These are phyloP conservation scores for Trichosanthes truncata DNA, from an alignment of 306 rosid genomes.

Conservation along the genomic window DNA sequence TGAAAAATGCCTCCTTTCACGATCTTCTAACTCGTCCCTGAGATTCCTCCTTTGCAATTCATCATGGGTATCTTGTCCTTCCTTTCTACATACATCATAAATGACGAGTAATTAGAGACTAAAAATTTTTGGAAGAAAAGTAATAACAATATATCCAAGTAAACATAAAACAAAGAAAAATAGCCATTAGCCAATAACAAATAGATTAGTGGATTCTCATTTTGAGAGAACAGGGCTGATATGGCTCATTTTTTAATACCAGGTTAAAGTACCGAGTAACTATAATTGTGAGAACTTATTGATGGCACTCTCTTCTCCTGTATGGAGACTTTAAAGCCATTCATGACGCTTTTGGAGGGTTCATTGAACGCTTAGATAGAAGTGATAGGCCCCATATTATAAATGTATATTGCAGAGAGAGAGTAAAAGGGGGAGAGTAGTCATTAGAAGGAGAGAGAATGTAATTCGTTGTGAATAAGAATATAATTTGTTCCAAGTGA, in stretches of 20 bases:
- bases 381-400: not conserved
- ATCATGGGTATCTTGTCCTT: slow-evolving; percentile 82
- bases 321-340: not conserved
- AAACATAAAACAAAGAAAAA: not conserved
- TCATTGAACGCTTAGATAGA: not conserved
- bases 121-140: not conserved
- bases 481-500: not conserved
- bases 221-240: not conserved
- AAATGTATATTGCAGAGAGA: not conserved
- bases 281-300: not conserved
- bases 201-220: not conserved
- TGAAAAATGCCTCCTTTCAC: slow-evolving; percentile 85
- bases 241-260: not conserved
- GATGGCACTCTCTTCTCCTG: not conserved
- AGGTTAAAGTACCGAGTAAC: not conserved
- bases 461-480: not conserved
- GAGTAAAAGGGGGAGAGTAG: too few relatives aligned
- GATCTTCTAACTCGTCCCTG: slow-evolving; percentile 80
- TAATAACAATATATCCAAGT: not conserved
- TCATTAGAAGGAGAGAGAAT: not conserved
- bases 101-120: not conserved
- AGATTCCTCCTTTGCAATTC: slow-evolving; percentile 82
- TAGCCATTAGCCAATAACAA: not conserved
- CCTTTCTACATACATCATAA: slow-evolving; percentile 37
- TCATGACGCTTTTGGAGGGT: not conserved